Conservation (phyloP, 495 filamentous ascomycete genomes). For the Xylaria scruposa region DNA sequence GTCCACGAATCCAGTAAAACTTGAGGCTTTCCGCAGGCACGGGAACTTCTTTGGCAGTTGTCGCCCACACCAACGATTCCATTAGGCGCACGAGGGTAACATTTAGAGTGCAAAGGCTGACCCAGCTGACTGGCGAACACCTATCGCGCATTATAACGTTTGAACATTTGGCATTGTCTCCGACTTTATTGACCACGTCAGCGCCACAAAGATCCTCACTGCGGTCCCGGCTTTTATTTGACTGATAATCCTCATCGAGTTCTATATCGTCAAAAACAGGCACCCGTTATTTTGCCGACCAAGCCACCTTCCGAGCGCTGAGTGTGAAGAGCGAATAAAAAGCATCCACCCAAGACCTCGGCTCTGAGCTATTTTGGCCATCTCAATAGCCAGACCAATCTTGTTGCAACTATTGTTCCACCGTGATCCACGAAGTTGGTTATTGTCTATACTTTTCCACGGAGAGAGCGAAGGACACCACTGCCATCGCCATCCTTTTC, state of each 20-base stretch:
- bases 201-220: constrained; percentile 15
- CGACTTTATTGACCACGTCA: constrained; percentile 27
- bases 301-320: constrained; percentile 10
- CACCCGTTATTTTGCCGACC: constrained; percentile 11
- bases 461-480: constrained; percentile 22
- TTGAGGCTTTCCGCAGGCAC: constrained; percentile 29
- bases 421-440: not conserved
- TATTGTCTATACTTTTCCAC: not conserved
- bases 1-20: constrained; percentile 17
- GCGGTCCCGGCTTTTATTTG: not conserved
- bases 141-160: constrained; percentile 20
- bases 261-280: constrained; percentile 12
- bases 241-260: constrained; percentile 19
- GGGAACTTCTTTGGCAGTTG: constrained; percentile 24
- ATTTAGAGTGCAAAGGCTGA: constrained; percentile 23
- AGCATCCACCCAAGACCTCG: constrained; percentile 17
- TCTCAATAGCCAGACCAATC: constrained; percentile 1
- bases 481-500: constrained; percentile 15
- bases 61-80: constrained; percentile 9
- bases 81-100: constrained; percentile 14
- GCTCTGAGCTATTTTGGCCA: constrained; percentile 14
- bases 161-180: constrained; percentile 21
- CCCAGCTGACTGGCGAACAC: constrained; percentile 22
- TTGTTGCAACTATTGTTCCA: not conserved
- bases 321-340: constrained; percentile 14